phyloP scores from a whole-genome alignment of 2,329 filamentous ascomycete genomes.

The Cercospora sesami region DNA sequence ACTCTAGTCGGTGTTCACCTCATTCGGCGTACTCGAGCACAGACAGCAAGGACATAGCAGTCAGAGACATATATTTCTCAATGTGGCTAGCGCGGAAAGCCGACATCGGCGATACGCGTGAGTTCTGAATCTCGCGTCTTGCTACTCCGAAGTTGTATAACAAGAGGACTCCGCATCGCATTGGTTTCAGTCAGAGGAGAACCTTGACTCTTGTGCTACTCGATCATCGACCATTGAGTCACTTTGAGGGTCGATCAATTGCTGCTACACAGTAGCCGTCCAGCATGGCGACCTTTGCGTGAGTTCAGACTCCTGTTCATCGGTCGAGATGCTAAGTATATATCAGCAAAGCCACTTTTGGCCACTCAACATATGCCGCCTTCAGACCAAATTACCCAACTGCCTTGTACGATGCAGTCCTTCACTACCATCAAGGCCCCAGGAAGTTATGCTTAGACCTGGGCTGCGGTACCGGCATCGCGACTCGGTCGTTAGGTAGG shows the following conservation, averaged over 20 bases:
- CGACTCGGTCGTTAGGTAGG: conserved; percentile 56
- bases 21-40: too few relatives aligned
- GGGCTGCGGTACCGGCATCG: conserved; percentile 63
- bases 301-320: not conserved
- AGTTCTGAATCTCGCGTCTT: not conserved
- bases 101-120: not conserved
- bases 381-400: conserved; percentile 62
- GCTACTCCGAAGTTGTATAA: not conserved
- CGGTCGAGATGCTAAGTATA: not conserved
- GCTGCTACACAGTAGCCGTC: not conserved
- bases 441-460: conserved; percentile 54
- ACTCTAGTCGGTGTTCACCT: too few relatives aligned
- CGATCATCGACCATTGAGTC: not conserved
- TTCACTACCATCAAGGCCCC: conserved; percentile 54
- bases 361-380: conserved; percentile 58
- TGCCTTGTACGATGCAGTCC: conserved; percentile 55
- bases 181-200: not conserved
- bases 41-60: too few relatives aligned
- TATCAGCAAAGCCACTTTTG: conserved; percentile 57
- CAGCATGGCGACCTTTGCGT: conserved; percentile 22
- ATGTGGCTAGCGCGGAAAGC: not conserved
- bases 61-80: not conserved
- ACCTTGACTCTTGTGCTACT: too few relatives aligned
- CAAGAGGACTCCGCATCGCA: not conserved
- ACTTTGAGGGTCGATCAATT: not conserved